A percentile compares a stretch with the other conserved stretches of the same genome.
phyloP scores from a whole-genome alignment of 2,329 filamentous ascomycete species.

The Aplosporella prunicola region DNA sequence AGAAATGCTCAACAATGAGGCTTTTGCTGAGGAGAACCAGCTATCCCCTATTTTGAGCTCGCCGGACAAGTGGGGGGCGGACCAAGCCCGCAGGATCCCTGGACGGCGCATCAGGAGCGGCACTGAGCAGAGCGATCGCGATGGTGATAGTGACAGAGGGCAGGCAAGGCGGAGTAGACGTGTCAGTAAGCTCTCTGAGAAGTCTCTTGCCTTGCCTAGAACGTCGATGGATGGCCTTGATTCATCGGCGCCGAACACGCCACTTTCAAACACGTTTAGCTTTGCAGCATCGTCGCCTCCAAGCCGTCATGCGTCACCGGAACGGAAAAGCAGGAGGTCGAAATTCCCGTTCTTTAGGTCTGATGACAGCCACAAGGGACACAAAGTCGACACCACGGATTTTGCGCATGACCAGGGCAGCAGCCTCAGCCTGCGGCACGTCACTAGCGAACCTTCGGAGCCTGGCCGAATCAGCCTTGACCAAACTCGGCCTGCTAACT shows the following conservation, averaged over 20 bases:
- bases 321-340: constrained; percentile 26
- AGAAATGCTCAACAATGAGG: constrained; percentile 34
- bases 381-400: constrained; percentile 18
- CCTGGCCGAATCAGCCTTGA: constrained; percentile 4
- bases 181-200: not conserved
- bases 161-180: too few species aligned
- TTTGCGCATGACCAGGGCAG: constrained; percentile 8
- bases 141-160: not conserved
- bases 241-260: constrained; percentile 31
- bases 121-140: constrained; percentile 13
- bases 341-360: constrained; percentile 34
- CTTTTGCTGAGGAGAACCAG: constrained; percentile 20
- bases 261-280: constrained; percentile 21
- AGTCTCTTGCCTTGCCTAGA: constrained; percentile 14
- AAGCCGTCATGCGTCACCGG: constrained; percentile 17
- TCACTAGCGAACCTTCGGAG: constrained; percentile 1
- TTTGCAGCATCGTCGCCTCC: constrained; percentile 27
- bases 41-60: constrained; percentile 30
- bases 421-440: too few species aligned
- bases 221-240: constrained; percentile 30
- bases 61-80: constrained; percentile 30
- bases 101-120: constrained; percentile 26
- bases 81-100: not conserved
- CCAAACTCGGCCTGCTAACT: not conserved
- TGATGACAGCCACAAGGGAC: constrained; percentile 26